Base-by-base conservation (phyloP, 495 filamentous ascomycete genomes). In the Aspergillus baeticus region DNA sequence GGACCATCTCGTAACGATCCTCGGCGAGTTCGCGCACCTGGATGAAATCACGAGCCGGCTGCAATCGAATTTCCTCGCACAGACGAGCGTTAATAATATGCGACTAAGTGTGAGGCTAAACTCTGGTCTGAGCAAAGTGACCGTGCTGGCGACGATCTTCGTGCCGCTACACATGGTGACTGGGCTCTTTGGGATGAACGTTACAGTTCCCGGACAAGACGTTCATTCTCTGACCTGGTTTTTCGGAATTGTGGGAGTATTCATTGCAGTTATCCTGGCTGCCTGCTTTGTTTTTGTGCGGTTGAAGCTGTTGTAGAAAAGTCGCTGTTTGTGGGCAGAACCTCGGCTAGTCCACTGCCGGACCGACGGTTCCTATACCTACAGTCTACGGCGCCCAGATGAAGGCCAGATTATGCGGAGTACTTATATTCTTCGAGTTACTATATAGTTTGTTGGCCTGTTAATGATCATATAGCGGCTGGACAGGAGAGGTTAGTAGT, bases 111-210 rank as follows among this genome's bases (percentile, higher is more conserved):
- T 87, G 50, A 72, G 76, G 34, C 86, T 87, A 22, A 95, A 91
- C 63, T 77, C 82, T 23, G 87, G 88, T 1, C 78, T 98, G 13
- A 88, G 89, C 68, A 95, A 95, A 75, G 87, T 98, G 60, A 98
- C 93, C 10, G 78, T 98, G n/a, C 72, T 96, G 43, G 93, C 90
- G 11, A 93, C 92, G 31, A 88, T 98, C 61, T 84, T 98, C 39
- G 89, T 96, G 33, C 93, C 93, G 10, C 80, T 96, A 61, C 96
- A 97, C 73, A 73, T 97, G 55, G 83, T 98, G 41, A 90, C 87
- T 14, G 92, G 93, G 63, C 74, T 98, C 55, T 97, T 96, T 69
- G 93, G 94, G 14, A 98, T 98, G 93, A 98, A 98, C 73, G 92
- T 98, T 10, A 51, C 58, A 15, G 88, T 97, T 2, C 93, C 94